These are phyloP conservation scores for Naganishia cerealis DNA, from an alignment of 1,284 basidiomycete genomes.

Conservation along the genomic window DNA sequence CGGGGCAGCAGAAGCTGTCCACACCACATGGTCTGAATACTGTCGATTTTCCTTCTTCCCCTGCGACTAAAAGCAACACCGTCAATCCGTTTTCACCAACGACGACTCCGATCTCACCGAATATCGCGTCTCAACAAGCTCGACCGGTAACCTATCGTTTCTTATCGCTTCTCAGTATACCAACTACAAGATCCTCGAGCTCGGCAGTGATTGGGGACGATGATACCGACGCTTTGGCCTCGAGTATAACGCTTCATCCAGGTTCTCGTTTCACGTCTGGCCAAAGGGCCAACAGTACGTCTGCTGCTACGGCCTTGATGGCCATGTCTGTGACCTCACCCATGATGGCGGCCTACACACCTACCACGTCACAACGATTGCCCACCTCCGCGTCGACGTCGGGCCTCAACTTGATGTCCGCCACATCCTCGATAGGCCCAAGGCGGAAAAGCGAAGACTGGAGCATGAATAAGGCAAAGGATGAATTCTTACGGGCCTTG, in stretches of 20 bases:
- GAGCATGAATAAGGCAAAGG: conserved; percentile 31
- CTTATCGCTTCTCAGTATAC: conserved; percentile 29
- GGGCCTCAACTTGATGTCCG: conserved; percentile 29
- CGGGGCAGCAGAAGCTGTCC: background rate
- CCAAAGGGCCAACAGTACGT: conserved; percentile 26
- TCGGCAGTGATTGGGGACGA: conserved; percentile 17
- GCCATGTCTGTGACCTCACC: conserved; percentile 11
- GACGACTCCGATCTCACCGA: background rate
- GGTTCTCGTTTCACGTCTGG: conserved; percentile 24
- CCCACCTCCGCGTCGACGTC: conserved; percentile 29
- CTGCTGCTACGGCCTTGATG: conserved; percentile 29
- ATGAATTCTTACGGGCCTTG: conserved; percentile 25
- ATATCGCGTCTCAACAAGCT: background rate
- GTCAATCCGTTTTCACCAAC: background rate
- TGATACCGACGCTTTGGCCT: conserved; percentile 11
- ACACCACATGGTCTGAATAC: background rate
- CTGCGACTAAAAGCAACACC: background rate
- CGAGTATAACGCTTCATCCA: conserved; percentile 24
- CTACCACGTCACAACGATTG: conserved; percentile 1
- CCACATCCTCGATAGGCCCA: conserved; percentile 22
- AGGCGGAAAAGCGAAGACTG: conserved; percentile 35
- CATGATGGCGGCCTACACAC: background rate
- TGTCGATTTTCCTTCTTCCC: background rate
- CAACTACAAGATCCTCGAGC: conserved; percentile 9
- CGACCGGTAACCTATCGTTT: conserved; percentile 30